Conservation (phyloP, 495 filamentous ascomycete species). For the Hypoxylon fragiforme region DNA sequence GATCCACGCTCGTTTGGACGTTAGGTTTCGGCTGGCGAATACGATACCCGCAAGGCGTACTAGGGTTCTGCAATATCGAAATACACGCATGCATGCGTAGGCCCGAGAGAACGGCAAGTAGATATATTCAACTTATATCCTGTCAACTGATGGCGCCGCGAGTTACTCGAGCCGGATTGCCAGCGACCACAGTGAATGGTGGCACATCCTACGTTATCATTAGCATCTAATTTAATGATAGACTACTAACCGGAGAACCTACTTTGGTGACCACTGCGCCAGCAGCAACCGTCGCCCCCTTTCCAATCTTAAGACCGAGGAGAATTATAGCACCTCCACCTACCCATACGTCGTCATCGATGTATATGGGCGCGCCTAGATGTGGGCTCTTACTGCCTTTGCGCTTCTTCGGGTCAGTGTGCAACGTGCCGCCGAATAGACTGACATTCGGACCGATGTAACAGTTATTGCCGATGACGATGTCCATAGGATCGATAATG, state of each 20-base stretch:
- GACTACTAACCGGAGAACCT: constrained; percentile 29
- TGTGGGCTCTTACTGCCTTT: constrained; percentile 75
- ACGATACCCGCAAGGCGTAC: too few relatives aligned
- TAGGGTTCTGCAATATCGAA: too few relatives aligned
- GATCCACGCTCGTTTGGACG: too few relatives aligned
- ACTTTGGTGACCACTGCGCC: constrained; percentile 89
- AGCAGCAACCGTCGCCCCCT: constrained; percentile 77
- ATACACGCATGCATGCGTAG: too few relatives aligned
- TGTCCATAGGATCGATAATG: constrained; percentile 75
- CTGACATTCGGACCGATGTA: constrained; percentile 86
- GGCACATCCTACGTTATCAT: constrained; percentile 54
- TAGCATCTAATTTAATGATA: constrained; percentile 1
- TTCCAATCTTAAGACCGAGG: constrained; percentile 79
- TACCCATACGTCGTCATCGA: constrained; percentile 86
- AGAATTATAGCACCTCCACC: constrained; percentile 84
- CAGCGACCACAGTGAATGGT: constrained; percentile 61
- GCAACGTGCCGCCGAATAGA: constrained; percentile 75
- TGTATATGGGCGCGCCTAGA: constrained; percentile 70
- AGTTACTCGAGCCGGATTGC: constrained; percentile 64
- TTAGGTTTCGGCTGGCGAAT: too few relatives aligned
- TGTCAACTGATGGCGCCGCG: constrained; percentile 49
- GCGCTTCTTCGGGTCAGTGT: constrained; percentile 73
- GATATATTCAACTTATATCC: background rate
- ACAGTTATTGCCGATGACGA: constrained; percentile 77
- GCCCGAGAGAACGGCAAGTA: background rate